Evolutionary conservation across 2,329 filamentous ascomycete species (phyloP), one percentile per base, ranked within the genome.

Genomic region (Epichloe elymi): DNA sequence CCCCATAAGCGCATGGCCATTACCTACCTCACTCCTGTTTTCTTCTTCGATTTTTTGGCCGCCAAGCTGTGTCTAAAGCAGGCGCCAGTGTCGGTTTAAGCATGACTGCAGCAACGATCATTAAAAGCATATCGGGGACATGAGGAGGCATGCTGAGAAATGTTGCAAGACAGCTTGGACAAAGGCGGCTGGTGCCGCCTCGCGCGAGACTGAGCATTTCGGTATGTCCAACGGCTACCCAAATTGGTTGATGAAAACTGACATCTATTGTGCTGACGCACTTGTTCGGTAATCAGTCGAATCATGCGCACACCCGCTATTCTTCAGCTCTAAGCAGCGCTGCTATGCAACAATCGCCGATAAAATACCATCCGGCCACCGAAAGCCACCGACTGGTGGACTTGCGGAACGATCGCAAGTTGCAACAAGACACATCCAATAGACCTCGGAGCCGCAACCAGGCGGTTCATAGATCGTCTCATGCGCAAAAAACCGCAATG

Each of bases 111-210:
- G 30, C 36, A 38, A 26, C 46, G 35, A 49, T 33, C 26, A 10
- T 35, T 20, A 43, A 36, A 6, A 36, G 44, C 26, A 30, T 55
- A 42, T 51, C 53, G 59, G 53, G 61, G 58, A 55, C 53, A 68
- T 67, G 64, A 63, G 54, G 59, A 64, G 64, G 62, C 55, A 68
- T 68, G 66, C 62, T 67, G 57, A 62, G 60, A 59, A 63, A 60
- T 57, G 61, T 56, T 53, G 59, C 56, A 56, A 59, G 61, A 59
- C 59, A 63, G 61, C 57, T 66, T 59, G 56, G 56, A 52, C 59
- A 55, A 56, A 57, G 57, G 56, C 63, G 59, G 59, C 60, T 53
- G 51, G 51, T 54, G 54, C 56, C 56, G 54, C 57, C 56, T 53
- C 51, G 59, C 52, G 54, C 55, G 51, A 55, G 48, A 50, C n/a